A percentile compares a stretch with the other conserved stretches of the same genome.
Conservation (phyloP, 129 eudicot genomes). For the Dittrichia graveolens region DNA sequence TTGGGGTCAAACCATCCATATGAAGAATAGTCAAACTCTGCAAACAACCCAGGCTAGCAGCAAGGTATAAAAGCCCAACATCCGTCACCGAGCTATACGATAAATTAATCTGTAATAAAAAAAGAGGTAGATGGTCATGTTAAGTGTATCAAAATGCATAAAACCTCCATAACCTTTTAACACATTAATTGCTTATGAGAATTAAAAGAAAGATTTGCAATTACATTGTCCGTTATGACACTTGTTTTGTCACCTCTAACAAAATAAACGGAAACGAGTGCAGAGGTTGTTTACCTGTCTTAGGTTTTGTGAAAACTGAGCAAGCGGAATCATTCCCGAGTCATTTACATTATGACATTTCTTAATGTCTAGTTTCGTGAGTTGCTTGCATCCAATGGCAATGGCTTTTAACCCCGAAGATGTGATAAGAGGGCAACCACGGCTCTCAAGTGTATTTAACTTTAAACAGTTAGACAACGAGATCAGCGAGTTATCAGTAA, state of each 20-base stretch:
- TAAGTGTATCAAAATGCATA: background rate
- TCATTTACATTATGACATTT: conserved; percentile 76
- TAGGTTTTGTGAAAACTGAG: conserved; percentile 84
- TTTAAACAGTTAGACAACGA: conserved; percentile 78
- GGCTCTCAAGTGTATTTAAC: conserved; percentile 76
- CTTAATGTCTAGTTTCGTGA: conserved; percentile 73
- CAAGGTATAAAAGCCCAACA: conserved; percentile 78
- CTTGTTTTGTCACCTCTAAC: too few species aligned
- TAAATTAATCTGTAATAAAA: conserved; percentile 68
- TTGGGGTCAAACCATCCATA: conserved; percentile 64
- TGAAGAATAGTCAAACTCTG: conserved; percentile 86
- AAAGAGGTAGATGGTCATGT: too few species aligned
- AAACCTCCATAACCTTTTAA: background rate
- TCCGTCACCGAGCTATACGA: conserved; percentile 88
- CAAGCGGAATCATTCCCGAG: conserved; percentile 78
- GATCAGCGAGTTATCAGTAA: conserved; percentile 68
- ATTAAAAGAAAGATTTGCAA: too few species aligned
- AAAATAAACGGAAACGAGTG: background rate
- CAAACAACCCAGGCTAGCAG: conserved; percentile 78
- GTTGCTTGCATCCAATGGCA: conserved; percentile 83
- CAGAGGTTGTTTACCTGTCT: conserved; percentile 59
- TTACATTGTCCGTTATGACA: too few species aligned
- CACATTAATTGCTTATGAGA: too few species aligned
- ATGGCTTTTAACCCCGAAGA: conserved; percentile 80
- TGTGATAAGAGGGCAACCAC: conserved; percentile 89